Conservation (phyloP, 1,139 yeast genomes). For the Candida smagusa region DNA sequence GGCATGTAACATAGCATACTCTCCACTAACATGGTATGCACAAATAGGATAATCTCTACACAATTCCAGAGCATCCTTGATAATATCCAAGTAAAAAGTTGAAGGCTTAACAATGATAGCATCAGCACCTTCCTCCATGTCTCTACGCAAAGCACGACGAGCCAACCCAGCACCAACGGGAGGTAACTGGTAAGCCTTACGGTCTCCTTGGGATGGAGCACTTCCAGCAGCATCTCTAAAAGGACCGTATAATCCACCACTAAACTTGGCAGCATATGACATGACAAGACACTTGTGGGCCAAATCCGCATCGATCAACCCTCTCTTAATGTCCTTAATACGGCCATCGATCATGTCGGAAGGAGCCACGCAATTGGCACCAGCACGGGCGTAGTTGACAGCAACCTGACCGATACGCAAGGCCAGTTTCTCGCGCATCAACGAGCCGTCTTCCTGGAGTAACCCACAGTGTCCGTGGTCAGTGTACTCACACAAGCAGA, state of each 20-base stretch:
- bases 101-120: slow-evolving; percentile 97
- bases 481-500: slow-evolving; percentile 95
- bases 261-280: slow-evolving; percentile 93
- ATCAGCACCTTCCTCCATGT: slow-evolving; percentile 90
- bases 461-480: slow-evolving; percentile 97
- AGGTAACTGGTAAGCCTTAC: slow-evolving; percentile 92
- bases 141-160: slow-evolving; percentile 83
- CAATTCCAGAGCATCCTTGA: slow-evolving; percentile 80
- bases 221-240: slow-evolving; percentile 97
- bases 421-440: slow-evolving; percentile 73
- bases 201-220: slow-evolving; percentile 84
- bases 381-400: slow-evolving; percentile 91
- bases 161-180: slow-evolving; percentile 93
- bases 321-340: slow-evolving; percentile 80
- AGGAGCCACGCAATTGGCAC: slow-evolving; percentile 95
- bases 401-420: slow-evolving; percentile 91
- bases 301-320: slow-evolving; percentile 75
- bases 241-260: slow-evolving; percentile 92
- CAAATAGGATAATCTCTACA: slow-evolving; percentile 86
- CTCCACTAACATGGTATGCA: slow-evolving; percentile 97
- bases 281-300: slow-evolving; percentile 88
- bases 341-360: slow-evolving; percentile 98
- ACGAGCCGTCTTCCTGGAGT: slow-evolving; percentile 77
- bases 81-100: slow-evolving; percentile 87
- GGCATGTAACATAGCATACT: slow-evolving; percentile 96